Base-by-base conservation (phyloP, 495 filamentous ascomycete species). In the Cercophora sp. region DNA sequence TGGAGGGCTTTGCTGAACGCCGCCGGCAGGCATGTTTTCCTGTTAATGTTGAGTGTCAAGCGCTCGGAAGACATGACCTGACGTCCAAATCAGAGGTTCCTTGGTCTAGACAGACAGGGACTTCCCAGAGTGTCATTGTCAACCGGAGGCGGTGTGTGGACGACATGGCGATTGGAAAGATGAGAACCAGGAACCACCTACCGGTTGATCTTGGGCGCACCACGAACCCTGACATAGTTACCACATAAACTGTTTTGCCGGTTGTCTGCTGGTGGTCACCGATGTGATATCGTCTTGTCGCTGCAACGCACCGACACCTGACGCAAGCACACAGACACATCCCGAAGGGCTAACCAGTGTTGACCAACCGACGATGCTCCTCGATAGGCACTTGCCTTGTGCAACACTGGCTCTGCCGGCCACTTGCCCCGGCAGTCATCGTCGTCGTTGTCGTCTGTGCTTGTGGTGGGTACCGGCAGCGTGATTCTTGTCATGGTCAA, bases 211-310 rank as follows among this genome's bases (percentile, higher is more conserved):
- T 19, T 32, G 44, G 25, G 40, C n/a, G 40, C 40, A 5, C 18
- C 5, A 34, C 35, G 32, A 51, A 29, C 35, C 44, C 26, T 47
- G 24, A 8, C 22, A 13, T 18, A 24, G 19, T 24, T 31, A 18
- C 2, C 15, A 5, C n/a, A 13, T n/a, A 43, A 22, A 9, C 5
- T 2, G 20, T 15, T 42, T 5, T 20, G 15, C n/a, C n/a, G 4
- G 37, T 19, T 20, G 19, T 29, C 9, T 29, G 22, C 42, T 43
- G 40, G 16, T 11, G 13, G 8, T 41, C 44, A 19, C 16, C 27
- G 24, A 13, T 50, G 48, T 51, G 48, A 51, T 51, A 51, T 51
- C 48, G 48, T 40, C 48, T 51, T 42, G 48, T 40, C 48, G 27
- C n/a, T 26, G 48, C 48, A 47, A 27, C 48, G 48, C 48, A 41